phyloP scores from a whole-genome alignment of 2,329 filamentous ascomycete genomes.

The Aspergillus sp. region DNA sequence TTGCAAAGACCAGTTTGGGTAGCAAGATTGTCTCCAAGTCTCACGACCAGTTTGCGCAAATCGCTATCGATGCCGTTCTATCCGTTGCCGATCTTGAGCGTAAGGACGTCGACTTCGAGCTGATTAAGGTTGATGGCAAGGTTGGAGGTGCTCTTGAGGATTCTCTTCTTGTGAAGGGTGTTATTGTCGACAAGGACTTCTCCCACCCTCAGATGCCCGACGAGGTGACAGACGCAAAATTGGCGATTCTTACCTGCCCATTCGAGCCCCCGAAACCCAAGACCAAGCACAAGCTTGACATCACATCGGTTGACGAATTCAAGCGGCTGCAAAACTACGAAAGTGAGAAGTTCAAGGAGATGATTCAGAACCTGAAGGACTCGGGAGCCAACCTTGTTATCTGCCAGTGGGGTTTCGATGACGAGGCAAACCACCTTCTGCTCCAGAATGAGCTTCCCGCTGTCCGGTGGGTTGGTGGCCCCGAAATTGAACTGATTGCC shows the following conservation, averaged over 20 bases:
- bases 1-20: conserved; percentile 89
- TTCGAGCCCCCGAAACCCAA: conserved; percentile 99
- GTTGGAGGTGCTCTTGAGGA: conserved; percentile 91
- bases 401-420: conserved; percentile 99
- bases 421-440: conserved; percentile 95
- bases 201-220: conserved; percentile 98
- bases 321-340: conserved; percentile 97
- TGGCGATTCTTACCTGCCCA: conserved; percentile 94
- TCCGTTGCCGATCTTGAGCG: conserved; percentile 93
- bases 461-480: conserved; percentile 94
- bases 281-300: conserved; percentile 99
- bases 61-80: conserved; percentile 92
- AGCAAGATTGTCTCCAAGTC: conserved; percentile 99
- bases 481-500: conserved; percentile 96
- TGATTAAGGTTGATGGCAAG: conserved; percentile 99
- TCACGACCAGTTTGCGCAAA: conserved; percentile 95
- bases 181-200: conserved; percentile 99
- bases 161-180: conserved; percentile 89
- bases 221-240: conserved; percentile 89
- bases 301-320: conserved; percentile 94
- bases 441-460: conserved; percentile 94
- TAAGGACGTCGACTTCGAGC: conserved; percentile 95
- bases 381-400: conserved; percentile 96
- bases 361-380: conserved; percentile 97
- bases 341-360: conserved; percentile 91